Conservation (phyloP, 768 basidiomycete genomes). For the Tulasnella sp. region DNA sequence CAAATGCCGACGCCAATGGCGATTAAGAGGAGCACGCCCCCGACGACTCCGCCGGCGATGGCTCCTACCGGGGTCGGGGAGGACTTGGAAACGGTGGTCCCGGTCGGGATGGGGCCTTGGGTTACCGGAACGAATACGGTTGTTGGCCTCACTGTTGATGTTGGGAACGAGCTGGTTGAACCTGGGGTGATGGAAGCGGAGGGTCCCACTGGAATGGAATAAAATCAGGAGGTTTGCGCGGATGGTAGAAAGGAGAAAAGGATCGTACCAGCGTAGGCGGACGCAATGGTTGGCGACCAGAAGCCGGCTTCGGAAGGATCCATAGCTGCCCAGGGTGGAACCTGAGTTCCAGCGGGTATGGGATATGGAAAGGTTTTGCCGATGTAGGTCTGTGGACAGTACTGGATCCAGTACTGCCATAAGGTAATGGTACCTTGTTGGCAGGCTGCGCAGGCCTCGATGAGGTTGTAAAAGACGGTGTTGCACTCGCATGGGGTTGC, state of each 20-base stretch:
- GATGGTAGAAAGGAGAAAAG: not conserved
- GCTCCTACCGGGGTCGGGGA: not conserved
- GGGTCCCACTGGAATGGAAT: not conserved
- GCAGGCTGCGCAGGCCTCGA: constrained; percentile 17
- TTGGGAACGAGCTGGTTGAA: not conserved
- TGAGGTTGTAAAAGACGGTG: constrained; percentile 21
- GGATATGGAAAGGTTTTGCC: constrained; percentile 3
- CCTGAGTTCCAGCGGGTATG: constrained; percentile 10
- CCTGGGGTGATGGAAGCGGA: not conserved
- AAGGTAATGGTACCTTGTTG: not conserved
- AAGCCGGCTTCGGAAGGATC: not conserved
- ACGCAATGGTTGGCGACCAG: constrained; percentile 6
- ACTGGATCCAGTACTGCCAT: constrained; percentile 12
- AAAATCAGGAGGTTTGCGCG: not conserved
- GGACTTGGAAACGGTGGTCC: too few species aligned
- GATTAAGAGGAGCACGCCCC: not conserved
- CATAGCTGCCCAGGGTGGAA: constrained; percentile 18
- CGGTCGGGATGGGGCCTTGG: not conserved
- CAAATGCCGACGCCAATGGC: not conserved
- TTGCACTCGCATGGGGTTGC: constrained; percentile 22
- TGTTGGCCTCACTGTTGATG: not conserved
- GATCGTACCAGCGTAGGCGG: constrained; percentile 3
- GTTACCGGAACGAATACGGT: not conserved
- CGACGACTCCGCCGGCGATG: not conserved
- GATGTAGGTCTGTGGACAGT: not conserved